Conservation (phyloP, 495 filamentous ascomycete genomes). For the Aspergillus bridgeri region DNA sequence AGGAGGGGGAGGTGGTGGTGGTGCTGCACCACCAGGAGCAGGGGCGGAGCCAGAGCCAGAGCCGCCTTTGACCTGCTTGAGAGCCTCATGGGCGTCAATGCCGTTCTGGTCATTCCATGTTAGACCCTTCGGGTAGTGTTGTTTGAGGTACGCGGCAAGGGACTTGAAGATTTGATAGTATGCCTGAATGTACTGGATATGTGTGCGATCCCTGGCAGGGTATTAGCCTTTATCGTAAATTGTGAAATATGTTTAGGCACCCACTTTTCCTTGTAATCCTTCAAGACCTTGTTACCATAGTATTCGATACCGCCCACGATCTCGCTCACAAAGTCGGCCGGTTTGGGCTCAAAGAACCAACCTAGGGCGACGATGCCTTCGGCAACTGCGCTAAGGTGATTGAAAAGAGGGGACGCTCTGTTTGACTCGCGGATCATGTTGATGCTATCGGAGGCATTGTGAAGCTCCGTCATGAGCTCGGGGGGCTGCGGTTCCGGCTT, state of each 20-base stretch:
- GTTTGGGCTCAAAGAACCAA: slow-evolving; percentile 82
- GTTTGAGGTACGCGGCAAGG: slow-evolving; percentile 74
- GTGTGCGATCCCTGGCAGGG: slow-evolving; percentile 60
- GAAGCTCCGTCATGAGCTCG: slow-evolving; percentile 77
- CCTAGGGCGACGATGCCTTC: slow-evolving; percentile 81
- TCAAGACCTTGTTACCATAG: slow-evolving; percentile 87
- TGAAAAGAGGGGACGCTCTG: slow-evolving; percentile 63
- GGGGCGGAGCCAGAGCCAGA: slow-evolving; percentile 36
- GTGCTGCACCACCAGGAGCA: slow-evolving; percentile 34
- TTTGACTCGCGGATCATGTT: slow-evolving; percentile 76
- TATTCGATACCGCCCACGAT: slow-evolving; percentile 76
- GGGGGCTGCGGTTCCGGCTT: slow-evolving; percentile 74
- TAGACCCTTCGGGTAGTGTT: slow-evolving; percentile 72
- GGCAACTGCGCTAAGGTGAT: slow-evolving; percentile 79
- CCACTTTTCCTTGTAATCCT: slow-evolving; percentile 87
- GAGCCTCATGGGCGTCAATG: slow-evolving; percentile 66
- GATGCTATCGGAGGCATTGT: slow-evolving; percentile 70
- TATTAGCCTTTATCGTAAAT: slow-evolving; percentile 11
- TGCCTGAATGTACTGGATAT: slow-evolving; percentile 81
- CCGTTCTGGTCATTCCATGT: slow-evolving; percentile 84
- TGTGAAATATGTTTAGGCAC: slow-evolving; percentile 19
- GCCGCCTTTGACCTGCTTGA: slow-evolving; percentile 58
- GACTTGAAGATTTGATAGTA: slow-evolving; percentile 85
- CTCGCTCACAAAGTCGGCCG: slow-evolving; percentile 76
- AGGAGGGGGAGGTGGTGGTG: slow-evolving; percentile 58